Evolutionary conservation across 2,329 filamentous ascomycete species (phyloP).

Genomic region (Fusarium nisikadoi): DNA sequence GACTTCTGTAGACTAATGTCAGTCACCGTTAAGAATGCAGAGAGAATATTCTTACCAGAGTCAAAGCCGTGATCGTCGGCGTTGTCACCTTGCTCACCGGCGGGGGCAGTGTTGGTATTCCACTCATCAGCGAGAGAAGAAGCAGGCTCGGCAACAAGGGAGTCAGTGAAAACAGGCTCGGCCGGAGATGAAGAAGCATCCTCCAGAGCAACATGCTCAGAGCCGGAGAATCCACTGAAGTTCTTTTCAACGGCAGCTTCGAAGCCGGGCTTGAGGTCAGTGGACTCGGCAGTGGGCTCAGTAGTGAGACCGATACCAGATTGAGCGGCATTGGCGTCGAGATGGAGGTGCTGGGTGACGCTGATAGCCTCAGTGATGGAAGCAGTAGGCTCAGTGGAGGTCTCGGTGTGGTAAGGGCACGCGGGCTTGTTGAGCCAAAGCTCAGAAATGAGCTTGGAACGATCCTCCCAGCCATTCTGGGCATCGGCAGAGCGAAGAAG

Average conservation of each 20-base stretch:
- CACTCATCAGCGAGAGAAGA: not conserved
- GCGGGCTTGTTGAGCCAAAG: slow-evolving; percentile 16
- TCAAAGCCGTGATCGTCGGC: not conserved
- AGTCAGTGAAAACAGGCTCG: not conserved
- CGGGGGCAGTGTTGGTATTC: not conserved
- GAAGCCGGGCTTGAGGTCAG: not conserved
- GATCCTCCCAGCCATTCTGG: not conserved
- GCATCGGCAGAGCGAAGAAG: slow-evolving; percentile 21
- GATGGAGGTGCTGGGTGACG: too few relatives aligned
- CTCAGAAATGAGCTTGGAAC: not conserved
- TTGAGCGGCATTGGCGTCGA: not conserved
- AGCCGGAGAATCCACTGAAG: not conserved
- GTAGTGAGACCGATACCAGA: too few relatives aligned
- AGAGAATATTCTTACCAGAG: not conserved
- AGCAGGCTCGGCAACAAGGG: not conserved
- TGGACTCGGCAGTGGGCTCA: not conserved
- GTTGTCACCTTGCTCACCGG: not conserved
- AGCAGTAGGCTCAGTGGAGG: rapidly evolving
- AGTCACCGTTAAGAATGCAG: not conserved
- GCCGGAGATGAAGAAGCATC: too few relatives aligned
- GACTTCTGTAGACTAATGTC: not conserved
- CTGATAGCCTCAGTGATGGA: not conserved
- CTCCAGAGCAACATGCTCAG: not conserved
- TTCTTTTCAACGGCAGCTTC: not conserved
- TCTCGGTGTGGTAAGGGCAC: slow-evolving; percentile 20